Evolutionary conservation across 2,329 filamentous ascomycete species (phyloP), one percentile per base, ranked within the genome.

Genomic region (Xylariaceae sp.): DNA sequence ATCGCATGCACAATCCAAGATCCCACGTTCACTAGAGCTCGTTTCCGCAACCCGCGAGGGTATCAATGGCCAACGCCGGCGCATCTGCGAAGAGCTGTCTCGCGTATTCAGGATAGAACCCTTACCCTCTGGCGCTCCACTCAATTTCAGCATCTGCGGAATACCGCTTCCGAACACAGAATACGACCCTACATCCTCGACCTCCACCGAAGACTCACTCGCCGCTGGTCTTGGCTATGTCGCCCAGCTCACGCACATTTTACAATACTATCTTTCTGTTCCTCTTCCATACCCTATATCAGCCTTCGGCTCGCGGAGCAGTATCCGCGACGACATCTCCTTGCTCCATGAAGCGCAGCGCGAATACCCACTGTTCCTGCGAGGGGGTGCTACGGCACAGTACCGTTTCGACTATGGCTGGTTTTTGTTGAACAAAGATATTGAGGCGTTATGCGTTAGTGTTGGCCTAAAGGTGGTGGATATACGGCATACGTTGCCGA

Each of bases 401-500:
- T 97, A 91, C 68, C 83, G 91, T 2, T 97, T 97, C 63, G 91
- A 97, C 55, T 98, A 97, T 62, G 93, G 76, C 9, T 93, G 95
- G 60, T 98, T 97, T 56, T 70, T 97, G n/a, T 75, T 98, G 12
- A 97, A 97, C 68, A 96, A 97, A 65, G 73, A 97, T 58, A 90
- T 98, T 42, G 90, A 97, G 54, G 66, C 73, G 0, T 68, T 84
- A 3, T 83, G 79, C 45, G 67, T 71, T 3, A 71, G 74, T 1
- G 82, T 89, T 50, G 85, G 85, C 0, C 69, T 96, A 11, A 82
- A 84, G 35, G 83, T 95, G 1, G 76, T 96, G 48, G 93, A 98
- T 57, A 89, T 96, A 15, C 79, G 93, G 4, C 89, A 97, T 53
- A 95, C 91, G 0, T 68, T 97, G 6, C 89, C 91, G 2, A 98